phyloP scores from a whole-genome alignment of 768 basidiomycete genomes.

The Lactarius tabidus region DNA sequence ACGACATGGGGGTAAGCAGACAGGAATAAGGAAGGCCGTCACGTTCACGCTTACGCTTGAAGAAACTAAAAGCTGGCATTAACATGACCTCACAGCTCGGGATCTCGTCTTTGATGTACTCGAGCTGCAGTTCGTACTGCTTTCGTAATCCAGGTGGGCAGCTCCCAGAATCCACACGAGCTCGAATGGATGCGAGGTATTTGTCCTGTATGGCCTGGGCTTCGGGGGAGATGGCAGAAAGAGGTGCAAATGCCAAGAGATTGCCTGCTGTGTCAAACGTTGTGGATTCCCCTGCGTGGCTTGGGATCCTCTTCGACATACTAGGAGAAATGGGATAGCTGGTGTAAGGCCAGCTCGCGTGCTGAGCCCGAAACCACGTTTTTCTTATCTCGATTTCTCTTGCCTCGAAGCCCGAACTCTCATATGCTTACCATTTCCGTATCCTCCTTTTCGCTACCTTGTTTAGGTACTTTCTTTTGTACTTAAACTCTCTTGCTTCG shows the following conservation, averaged over 20 bases:
- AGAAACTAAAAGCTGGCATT: not conserved
- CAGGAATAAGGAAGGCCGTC: too few species aligned
- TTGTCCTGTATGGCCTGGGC: conserved; percentile 11
- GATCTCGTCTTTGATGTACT: conserved; percentile 7
- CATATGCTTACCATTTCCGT: too few species aligned
- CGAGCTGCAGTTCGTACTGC: conserved; percentile 21
- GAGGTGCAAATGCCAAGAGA: conserved; percentile 15
- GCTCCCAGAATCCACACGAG: not conserved
- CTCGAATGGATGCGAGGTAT: conserved; percentile 11
- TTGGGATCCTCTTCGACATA: not conserved
- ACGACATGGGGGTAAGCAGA: not conserved
- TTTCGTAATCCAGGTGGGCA: conserved; percentile 15
- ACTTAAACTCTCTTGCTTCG: too few species aligned
- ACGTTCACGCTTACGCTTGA: conserved; percentile 9
- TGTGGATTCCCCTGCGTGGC: not conserved
- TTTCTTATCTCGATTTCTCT: too few species aligned
- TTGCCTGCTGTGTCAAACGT: not conserved
- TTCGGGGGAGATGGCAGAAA: conserved; percentile 5
- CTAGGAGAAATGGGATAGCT: not conserved
- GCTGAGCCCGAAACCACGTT: too few species aligned
- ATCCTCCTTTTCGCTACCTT: too few species aligned
- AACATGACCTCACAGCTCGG: conserved; percentile 14
- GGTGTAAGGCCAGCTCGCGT: too few species aligned
- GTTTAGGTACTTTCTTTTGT: too few species aligned
- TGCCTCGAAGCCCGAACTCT: too few species aligned